Percentiles rank a stretch among this genome's conserved stretches.
Conservation (phyloP, 2,329 filamentous ascomycete genomes). For the Colletotrichum gigasporum region DNA sequence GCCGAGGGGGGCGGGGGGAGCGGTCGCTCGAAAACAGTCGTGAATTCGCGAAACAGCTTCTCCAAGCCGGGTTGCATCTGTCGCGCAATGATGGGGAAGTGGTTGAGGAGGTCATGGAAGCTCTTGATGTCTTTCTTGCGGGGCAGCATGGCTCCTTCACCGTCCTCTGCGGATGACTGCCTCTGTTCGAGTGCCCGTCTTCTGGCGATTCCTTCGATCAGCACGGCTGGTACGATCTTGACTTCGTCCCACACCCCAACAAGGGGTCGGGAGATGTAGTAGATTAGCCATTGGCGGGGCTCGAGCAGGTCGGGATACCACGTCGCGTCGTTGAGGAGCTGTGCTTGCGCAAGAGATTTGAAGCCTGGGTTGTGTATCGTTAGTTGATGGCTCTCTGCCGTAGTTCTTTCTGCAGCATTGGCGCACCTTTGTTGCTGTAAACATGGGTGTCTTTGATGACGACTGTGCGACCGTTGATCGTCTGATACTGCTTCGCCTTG, state of each 20-base stretch:
- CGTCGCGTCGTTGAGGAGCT: constrained; percentile 82
- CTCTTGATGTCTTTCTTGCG: constrained; percentile 91
- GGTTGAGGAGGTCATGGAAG: constrained; percentile 88
- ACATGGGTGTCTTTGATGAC: constrained; percentile 93
- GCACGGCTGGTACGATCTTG: constrained; percentile 73
- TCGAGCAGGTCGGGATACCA: constrained; percentile 93
- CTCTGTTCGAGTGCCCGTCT: constrained; percentile 48
- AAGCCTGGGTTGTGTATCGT: constrained; percentile 71
- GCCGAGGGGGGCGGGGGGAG: constrained; percentile 79
- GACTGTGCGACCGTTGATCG: constrained; percentile 90
- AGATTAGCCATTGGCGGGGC: constrained; percentile 92
- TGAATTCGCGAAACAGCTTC: constrained; percentile 89
- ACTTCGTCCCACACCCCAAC: constrained; percentile 84
- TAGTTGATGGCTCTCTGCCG: not conserved
- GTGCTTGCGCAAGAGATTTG: constrained; percentile 89
- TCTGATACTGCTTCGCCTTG: constrained; percentile 94
- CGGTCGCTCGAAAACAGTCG: constrained; percentile 83
- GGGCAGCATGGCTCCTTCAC: constrained; percentile 57
- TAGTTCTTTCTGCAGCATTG: not conserved
- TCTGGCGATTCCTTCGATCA: constrained; percentile 56
- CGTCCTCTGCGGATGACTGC: constrained; percentile 46
- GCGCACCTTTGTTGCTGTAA: constrained; percentile 93
- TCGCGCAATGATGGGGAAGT: constrained; percentile 93
- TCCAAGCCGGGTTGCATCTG: constrained; percentile 96
- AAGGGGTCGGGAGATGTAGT: constrained; percentile 92